Evolutionary conservation across 306 rosid species (phyloP).

Genomic region (Vachellia pachyceras): DNA sequence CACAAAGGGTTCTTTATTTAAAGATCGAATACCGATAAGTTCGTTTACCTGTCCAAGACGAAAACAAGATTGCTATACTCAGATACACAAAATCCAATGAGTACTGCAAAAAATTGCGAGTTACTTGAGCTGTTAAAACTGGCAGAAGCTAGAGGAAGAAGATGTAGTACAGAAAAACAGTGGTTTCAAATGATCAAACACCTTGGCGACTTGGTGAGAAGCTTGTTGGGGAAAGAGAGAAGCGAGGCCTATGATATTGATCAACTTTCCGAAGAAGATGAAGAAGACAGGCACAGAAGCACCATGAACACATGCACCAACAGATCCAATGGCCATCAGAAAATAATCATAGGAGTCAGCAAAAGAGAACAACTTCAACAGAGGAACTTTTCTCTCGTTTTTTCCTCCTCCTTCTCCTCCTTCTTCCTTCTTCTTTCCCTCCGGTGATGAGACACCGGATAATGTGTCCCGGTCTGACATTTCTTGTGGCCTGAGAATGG

Average conservation of each 20-base stretch:
- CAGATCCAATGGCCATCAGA: conserved; percentile 72
- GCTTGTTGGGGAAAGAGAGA: conserved; percentile 90
- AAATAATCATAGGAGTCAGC: conserved; percentile 81
- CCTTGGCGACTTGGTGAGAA: conserved; percentile 94
- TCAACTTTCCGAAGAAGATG: conserved; percentile 86
- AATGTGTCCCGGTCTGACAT: conserved; percentile 49
- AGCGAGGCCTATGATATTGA: conserved; percentile 88
- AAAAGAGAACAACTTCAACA: conserved; percentile 71
- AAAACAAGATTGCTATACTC: conserved; percentile 80
- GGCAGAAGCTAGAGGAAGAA: conserved; percentile 4
- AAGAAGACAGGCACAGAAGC: conserved; percentile 97
- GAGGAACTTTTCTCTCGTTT: conserved; percentile 52
- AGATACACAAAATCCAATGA: conserved; percentile 92
- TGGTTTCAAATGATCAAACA: conserved; percentile 38
- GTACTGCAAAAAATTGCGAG: conserved; percentile 66
- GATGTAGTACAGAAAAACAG: neutral
- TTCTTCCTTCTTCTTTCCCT: conserved; percentile 14
- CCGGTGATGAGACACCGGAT: conserved; percentile 42
- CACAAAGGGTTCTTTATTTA: neutral
- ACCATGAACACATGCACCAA: conserved; percentile 90
- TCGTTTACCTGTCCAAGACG: conserved; percentile 89
- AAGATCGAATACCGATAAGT: neutral
- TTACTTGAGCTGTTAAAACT: neutral
- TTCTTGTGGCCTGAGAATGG: conserved; percentile 18
- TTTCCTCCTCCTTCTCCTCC: neutral